phyloP scores from a whole-genome alignment of 176 grass and related monocot genomes.

The Tillandsia leiboldiana region DNA sequence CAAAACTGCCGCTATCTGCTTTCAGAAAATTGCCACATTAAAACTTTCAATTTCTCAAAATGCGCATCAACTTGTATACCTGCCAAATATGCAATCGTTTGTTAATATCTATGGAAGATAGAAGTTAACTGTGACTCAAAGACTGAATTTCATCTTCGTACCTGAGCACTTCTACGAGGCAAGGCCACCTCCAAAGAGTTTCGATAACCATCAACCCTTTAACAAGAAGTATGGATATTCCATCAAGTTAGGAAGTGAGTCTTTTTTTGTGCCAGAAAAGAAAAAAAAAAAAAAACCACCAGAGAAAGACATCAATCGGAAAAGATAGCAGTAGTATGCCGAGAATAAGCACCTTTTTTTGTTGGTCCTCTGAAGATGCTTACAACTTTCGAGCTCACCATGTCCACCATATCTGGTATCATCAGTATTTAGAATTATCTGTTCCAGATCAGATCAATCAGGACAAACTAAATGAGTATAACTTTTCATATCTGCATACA shows the following conservation, averaged over 20 bases:
- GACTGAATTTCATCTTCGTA: constrained; percentile 18
- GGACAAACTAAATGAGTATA: neutral
- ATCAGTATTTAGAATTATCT: constrained; percentile 80
- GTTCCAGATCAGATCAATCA: constrained; percentile 1
- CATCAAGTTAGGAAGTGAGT: neutral
- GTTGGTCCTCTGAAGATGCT: constrained; percentile 49
- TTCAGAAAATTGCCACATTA: too few relatives aligned
- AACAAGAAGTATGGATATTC: constrained; percentile 15
- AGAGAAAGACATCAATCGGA: constrained; percentile 5
- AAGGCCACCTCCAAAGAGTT: constrained; percentile 71
- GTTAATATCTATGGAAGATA: neutral
- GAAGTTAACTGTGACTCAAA: constrained; percentile 14
- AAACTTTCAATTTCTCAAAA: constrained; percentile 45
- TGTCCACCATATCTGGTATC: constrained; percentile 74
- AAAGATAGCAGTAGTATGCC: constrained; percentile 12
- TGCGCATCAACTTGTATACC: constrained; percentile 80
- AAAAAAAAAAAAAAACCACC: constrained; percentile 1
- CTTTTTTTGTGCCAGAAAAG: neutral
- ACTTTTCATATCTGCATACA: neutral
- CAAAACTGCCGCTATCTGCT: too few relatives aligned
- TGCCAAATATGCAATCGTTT: constrained; percentile 27
- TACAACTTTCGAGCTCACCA: constrained; percentile 43
- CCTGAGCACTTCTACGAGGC: constrained; percentile 94
- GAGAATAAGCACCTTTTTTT: constrained; percentile 53
- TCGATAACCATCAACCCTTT: constrained; percentile 63